Base-by-base conservation (phyloP, 768 basidiomycete genomes). In the Phanerodontia chrysosporium region DNA sequence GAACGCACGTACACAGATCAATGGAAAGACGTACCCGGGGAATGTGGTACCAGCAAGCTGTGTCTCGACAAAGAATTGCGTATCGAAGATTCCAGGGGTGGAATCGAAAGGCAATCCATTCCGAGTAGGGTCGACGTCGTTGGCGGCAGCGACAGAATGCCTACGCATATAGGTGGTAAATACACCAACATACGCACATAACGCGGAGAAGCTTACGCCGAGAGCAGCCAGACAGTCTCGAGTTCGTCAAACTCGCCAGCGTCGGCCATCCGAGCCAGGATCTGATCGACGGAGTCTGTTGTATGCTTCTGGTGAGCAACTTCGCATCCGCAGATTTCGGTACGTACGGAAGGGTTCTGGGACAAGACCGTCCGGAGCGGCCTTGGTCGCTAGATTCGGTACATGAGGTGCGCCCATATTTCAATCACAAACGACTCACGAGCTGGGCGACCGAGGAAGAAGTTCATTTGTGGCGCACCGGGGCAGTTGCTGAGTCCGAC, bases 401-500 rank as follows among this genome's bases (percentile, higher is more conserved):
- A 35, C 13, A 13, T 35, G 7, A 35, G 32, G 32, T 7, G 24
- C 6, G 55, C 4, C 9, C 16, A 2, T 9, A 24, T 14, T 18
- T 44, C 3, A 55, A 27, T n/a, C 14, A 14, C 9, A n/a, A 32
- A n/a, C n/a, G n/a, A 44, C 36, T n/a, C 24, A 44, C 36, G 32
- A 21, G 24, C 16, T 7, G 64, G 58, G 28, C 76, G 73, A 49
- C 80, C 78, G 28, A 74, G 46, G 57, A 77, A 67, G 70, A 78
- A 77, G 18, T 68, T 55, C 21, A 81, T 67, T 18, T 72, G 73
- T 7, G 78, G 78, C 16, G 76, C 76, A 62, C 78, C 78, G 2
- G 73, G 70, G 60, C 79, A 80, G 54, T 78, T 79, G 36, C 68
- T 65, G 21, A 76, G 67, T 48, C 73, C 75, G 42, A 78, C 74